Base-by-base conservation (phyloP, 2,329 filamentous ascomycete species). In the Penicillium vulpinum region DNA sequence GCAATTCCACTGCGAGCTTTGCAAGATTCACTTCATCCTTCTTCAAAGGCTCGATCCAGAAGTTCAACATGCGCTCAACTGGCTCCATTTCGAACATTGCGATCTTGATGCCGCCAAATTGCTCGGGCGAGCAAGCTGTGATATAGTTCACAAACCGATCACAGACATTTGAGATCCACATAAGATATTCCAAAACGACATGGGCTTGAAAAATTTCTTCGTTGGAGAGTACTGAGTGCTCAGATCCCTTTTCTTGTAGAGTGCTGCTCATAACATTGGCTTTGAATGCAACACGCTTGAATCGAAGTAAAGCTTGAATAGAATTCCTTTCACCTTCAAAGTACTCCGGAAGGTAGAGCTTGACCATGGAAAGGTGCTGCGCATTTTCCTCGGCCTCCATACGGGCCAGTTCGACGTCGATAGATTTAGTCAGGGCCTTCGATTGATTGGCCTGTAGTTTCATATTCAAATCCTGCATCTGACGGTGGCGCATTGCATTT, bases 381-480 rank as follows among this genome's bases (percentile, higher is more conserved):
- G 87, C 83, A 2, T 92, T 90, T 77, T 97, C 91, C 66, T 95
- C 88, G 0, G 92, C 92, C 66, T 96, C 91, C 70, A 97, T 84
- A 55, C 89, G 88, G 51, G 89, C 85, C 56, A 97, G 80, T 72
- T 97, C 92, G 29, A 97, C 81, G 64, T 97, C 92, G 60, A 99
- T 96, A 0, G 92, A 92, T 78, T 96, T 97, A 68, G 91, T 88
- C 73, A 96, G 93, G 3, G 93, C 89, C 78, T 96, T 96, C 39
- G 91, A 85, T 11, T 92, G 92, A 13, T 92, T 95, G 54, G 90
- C 85, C 70, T 96, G 93, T 41, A 99, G 83, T 76, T 96, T 95
- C 83, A 93, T 85, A 74, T 97, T 97, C 44, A 99, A 83, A 69
- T 99, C 93, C 85, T 96, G 90, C 88, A 99, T 96, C 52, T 93